Conservation (phyloP, 2,329 filamentous ascomycete species). For the Immersiporthe knoxdaviesiana region DNA sequence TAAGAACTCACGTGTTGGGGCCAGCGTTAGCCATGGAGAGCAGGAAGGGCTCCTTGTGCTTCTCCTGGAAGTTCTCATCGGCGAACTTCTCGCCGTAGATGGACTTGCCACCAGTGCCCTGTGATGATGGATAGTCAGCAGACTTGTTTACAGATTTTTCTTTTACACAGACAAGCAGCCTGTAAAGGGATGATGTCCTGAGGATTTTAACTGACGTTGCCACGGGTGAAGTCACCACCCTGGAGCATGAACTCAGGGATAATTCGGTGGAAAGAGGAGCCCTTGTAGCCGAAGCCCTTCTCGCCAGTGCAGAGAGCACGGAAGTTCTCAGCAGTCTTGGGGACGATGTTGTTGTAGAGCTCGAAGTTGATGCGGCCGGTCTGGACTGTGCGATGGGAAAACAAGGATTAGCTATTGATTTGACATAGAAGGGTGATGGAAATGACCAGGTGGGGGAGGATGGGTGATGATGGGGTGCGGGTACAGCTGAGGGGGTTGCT, state of each 20-base stretch:
- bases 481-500: constrained; percentile 6
- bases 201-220: constrained; percentile 66
- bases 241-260: constrained; percentile 95
- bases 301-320: constrained; percentile 78
- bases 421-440: background rate
- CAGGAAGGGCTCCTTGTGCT: constrained; percentile 75
- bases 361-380: constrained; percentile 83
- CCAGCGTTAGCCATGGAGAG: constrained; percentile 96
- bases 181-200: background rate
- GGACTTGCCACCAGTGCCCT: constrained; percentile 91
- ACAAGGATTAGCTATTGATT: constrained; percentile 10
- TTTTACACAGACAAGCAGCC: too few relatives aligned
- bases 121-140: constrained; percentile 30
- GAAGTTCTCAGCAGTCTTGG: constrained; percentile 89
- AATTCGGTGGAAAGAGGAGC: constrained; percentile 88
- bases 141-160: background rate
- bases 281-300: constrained; percentile 82
- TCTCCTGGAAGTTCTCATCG: constrained; percentile 85
- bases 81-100: constrained; percentile 95
- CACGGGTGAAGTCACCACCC: constrained; percentile 92
- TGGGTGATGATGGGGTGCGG: background rate
- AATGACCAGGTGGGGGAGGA: constrained; percentile 24
- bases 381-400: constrained; percentile 59
- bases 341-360: constrained; percentile 83
- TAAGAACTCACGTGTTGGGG: constrained; percentile 75